Evolutionary conservation across 1,139 yeast species (phyloP), one percentile per base, ranked within the genome.

Genomic region (Pichia sp.): DNA sequence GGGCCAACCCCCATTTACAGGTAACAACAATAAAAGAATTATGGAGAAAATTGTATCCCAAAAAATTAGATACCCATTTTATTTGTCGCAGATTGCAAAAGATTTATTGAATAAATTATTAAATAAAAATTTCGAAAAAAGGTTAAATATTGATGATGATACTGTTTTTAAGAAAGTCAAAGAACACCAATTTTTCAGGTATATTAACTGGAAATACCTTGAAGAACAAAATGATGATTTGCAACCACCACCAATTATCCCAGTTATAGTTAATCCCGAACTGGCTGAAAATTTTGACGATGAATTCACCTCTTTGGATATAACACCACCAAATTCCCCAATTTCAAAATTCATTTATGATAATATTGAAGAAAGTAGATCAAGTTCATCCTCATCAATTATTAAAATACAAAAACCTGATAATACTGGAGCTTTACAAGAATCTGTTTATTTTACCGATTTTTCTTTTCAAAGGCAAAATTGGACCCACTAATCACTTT

Each of bases 1-100:
- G 0, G 99, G 99, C 0, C 80, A 86, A 45, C 98, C 99, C 0
- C 99, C 99, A 1, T 91, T 89, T 67, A 88, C 96, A 0, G 99
- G 98, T 3, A 85, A 81, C 56, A 89, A 87, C 64, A 86, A 87
- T 63, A 87, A 87, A 66, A 82, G 81, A 56, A 88, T 93, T 49
- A 77, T 88, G 70, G 95, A 88, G 56, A 93, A 90, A 68, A 86
- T 93, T 45, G 72, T 85, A 50, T 85, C 86, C 52, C 84, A 88
- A 58, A 81, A 84, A 58, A 77, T 90, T 38, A 84, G 80, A 56
- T 78, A 86, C 58, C 98, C 98, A 1, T 88, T 83, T 64, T 93
- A 90, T 66, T 73, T 93, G 50, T 83, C 96, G 25, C 77, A 77
- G 22, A 96, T 93, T 56, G 96, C 96, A 51, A 89, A 88, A 66